Conservation (phyloP, 805 yeast species). For the Tetrapisispora arboricola region DNA sequence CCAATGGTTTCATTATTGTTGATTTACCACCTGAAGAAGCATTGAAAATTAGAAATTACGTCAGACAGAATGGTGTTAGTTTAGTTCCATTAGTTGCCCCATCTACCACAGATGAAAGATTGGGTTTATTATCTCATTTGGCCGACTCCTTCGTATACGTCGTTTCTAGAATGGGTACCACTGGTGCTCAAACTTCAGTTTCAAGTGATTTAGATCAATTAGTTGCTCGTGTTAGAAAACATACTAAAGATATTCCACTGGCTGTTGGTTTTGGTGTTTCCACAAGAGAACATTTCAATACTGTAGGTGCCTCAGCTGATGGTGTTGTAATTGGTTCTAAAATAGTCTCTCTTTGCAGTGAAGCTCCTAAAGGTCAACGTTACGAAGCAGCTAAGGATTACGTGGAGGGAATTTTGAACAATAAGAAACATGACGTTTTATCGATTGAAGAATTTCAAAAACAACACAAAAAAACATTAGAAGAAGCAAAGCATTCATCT, state of each 20-base stretch:
- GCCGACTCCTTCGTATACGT: conserved; percentile 96
- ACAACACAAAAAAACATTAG: conserved; percentile 23
- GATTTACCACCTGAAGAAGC: conserved; percentile 99
- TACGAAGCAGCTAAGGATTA: conserved; percentile 55
- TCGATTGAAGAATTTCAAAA: conserved; percentile 31
- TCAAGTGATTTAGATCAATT: conserved; percentile 57
- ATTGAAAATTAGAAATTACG: conserved; percentile 64
- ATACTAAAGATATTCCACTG: conserved; percentile 67
- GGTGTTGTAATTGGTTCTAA: conserved; percentile 96
- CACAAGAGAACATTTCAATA: conserved; percentile 78
- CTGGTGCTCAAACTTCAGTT: conserved; percentile 67
- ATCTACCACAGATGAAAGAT: conserved; percentile 84
- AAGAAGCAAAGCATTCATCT: conserved; percentile 12
- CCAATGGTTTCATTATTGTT: conserved; percentile 87
- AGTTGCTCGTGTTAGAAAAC: conserved; percentile 63
- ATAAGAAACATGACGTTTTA: conserved; percentile 32
- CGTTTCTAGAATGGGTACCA: conserved; percentile 95
- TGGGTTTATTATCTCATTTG: conserved; percentile 64
- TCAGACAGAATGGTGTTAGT: conserved; percentile 59
- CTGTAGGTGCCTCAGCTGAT: conserved; percentile 74
- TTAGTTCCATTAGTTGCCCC: conserved; percentile 96
- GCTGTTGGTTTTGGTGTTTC: conserved; percentile 98
- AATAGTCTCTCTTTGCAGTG: conserved; percentile 59
- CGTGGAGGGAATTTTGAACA: conserved; percentile 58
- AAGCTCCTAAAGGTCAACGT: conserved; percentile 49